phyloP scores from a whole-genome alignment of 2,329 filamentous ascomycete genomes.

The Arthrobotrys conoides region DNA sequence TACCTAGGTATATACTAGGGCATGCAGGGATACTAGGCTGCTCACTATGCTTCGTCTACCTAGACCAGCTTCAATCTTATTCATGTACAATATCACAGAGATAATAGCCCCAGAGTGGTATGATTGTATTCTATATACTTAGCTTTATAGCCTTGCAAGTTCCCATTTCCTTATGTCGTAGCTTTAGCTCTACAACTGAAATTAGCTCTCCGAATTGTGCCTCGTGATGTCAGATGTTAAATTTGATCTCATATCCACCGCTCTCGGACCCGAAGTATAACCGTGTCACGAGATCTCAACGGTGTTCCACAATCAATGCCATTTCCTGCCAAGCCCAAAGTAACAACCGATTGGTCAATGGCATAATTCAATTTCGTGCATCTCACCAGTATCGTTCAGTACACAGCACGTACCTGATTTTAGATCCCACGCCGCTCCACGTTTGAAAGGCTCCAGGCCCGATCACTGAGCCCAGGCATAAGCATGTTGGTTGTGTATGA shows the following conservation, averaged over 20 bases:
- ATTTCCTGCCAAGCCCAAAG: not conserved
- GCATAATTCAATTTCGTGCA: not conserved
- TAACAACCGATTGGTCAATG: slow-evolving; percentile 12
- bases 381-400: too few species aligned
- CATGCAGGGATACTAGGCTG: too few species aligned
- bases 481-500: slow-evolving; percentile 4
- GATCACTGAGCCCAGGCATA: slow-evolving; percentile 22
- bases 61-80: not conserved
- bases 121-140: slow-evolving; percentile 18
- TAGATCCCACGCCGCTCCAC: slow-evolving; percentile 29
- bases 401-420: not conserved
- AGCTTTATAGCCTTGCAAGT: not conserved
- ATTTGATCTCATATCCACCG: slow-evolving; percentile 11
- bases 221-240: slow-evolving; percentile 25
- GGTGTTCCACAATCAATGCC: not conserved
- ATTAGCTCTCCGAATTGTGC: slow-evolving; percentile 4
- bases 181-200: not conserved
- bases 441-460: slow-evolving; percentile 21
- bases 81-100: slow-evolving; percentile 10
- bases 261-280: not conserved
- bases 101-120: slow-evolving; percentile 8
- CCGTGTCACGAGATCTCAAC: not conserved
- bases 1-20: not conserved
- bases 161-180: not conserved
- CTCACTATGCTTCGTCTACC: too few species aligned